Conservation (phyloP, 129 eudicot genomes). For the Gnaphalium uliginosum region DNA sequence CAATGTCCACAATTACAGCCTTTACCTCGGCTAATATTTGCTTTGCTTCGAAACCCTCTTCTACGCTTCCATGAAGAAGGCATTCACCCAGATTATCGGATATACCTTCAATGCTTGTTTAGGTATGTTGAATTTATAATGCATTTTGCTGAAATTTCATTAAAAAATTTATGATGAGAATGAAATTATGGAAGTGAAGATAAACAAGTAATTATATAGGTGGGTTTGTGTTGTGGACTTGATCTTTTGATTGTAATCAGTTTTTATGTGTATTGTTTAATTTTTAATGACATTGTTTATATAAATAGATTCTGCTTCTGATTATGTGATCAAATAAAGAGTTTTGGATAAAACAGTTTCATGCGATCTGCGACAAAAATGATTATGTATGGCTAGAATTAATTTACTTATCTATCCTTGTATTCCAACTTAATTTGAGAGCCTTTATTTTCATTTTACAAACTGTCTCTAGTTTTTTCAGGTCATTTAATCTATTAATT, state of each 20-base stretch:
- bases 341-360: background rate
- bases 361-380: too few relatives aligned
- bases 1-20: slow-evolving; percentile 94
- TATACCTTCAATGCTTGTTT: slow-evolving; percentile 92
- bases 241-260: background rate
- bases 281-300: background rate
- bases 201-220: background rate
- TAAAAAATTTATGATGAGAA: background rate
- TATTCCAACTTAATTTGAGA: background rate
- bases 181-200: background rate
- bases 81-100: slow-evolving; percentile 93
- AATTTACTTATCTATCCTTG: too few relatives aligned
- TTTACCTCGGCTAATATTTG: slow-evolving; percentile 84
- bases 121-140: slow-evolving; percentile 46
- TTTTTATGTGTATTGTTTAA: background rate
- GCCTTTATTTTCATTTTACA: background rate
- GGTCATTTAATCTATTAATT: background rate
- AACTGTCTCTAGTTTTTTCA: background rate
- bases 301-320: background rate
- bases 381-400: too few relatives aligned
- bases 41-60: slow-evolving; percentile 83
- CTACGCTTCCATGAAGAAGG: slow-evolving; percentile 99
- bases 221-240: background rate
- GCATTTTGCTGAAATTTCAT: too few relatives aligned
- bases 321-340: background rate